These are phyloP conservation scores for Epichloe amarillans DNA, from an alignment of 2,329 filamentous ascomycete species.

Conservation along the genomic window DNA sequence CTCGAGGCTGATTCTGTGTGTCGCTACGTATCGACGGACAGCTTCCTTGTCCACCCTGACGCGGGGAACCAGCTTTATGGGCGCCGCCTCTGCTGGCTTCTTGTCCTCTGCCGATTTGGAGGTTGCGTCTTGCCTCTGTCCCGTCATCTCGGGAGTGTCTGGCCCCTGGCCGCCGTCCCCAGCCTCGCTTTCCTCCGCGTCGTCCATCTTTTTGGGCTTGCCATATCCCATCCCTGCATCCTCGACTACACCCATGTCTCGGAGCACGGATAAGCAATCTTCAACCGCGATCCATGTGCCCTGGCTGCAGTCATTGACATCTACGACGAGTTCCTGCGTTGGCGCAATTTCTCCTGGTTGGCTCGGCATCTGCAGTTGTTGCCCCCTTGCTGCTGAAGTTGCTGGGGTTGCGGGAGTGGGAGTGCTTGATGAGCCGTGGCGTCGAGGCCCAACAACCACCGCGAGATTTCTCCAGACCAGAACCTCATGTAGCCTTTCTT, in stretches of 20 bases:
- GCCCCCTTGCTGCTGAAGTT: neutral
- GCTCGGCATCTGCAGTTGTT: neutral
- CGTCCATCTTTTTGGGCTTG: constrained; percentile 15
- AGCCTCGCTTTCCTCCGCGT: constrained; percentile 6
- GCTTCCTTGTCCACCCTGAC: constrained; percentile 40
- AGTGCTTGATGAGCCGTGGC: constrained; percentile 14
- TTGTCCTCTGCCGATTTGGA: neutral
- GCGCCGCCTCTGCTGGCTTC: neutral
- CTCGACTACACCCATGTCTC: constrained; percentile 64
- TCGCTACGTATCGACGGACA: constrained; percentile 53
- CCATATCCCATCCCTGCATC: constrained; percentile 37
- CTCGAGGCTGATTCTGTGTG: constrained; percentile 48
- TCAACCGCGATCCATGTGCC: constrained; percentile 76
- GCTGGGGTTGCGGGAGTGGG: neutral
- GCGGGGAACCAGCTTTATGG: constrained; percentile 25
- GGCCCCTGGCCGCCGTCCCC: neutral
- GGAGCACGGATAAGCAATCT: constrained; percentile 65
- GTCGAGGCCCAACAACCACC: constrained; percentile 43
- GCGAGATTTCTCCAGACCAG: constrained; percentile 73
- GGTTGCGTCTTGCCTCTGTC: neutral
- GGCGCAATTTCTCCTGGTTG: neutral
- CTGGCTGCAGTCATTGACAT: constrained; percentile 57
- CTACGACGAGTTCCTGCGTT: constrained; percentile 36
- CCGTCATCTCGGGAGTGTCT: neutral
- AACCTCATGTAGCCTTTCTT: constrained; percentile 70